A percentile compares a stretch with the other conserved stretches of the same genome.
Conservation (phyloP, 2,329 filamentous ascomycete species). For the Claviceps humidiphila region DNA sequence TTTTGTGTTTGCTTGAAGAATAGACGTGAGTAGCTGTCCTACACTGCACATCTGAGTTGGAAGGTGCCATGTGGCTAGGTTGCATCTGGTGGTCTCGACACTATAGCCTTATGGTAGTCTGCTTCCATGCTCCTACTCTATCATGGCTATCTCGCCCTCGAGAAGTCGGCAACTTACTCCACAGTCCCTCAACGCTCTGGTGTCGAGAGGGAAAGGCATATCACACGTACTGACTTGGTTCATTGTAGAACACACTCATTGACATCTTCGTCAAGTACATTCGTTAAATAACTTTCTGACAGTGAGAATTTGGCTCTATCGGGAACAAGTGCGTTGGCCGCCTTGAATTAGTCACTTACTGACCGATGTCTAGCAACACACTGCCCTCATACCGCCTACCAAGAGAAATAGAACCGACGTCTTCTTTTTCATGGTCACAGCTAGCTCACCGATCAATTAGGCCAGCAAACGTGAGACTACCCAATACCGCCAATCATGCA, state of each 20-base stretch:
- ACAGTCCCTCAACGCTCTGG: neutral
- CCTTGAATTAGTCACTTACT: neutral
- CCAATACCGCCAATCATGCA: conserved; percentile 29
- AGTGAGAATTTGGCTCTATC: conserved; percentile 14
- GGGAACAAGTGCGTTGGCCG: neutral
- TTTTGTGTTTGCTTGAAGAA: conserved; percentile 1
- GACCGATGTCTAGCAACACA: neutral
- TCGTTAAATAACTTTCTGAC: conserved; percentile 40
- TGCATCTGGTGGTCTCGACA: neutral
- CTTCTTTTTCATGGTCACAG: neutral
- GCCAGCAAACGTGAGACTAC: neutral
- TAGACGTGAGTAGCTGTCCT: conserved; percentile 9
- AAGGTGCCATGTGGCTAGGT: neutral
- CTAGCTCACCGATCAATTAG: neutral
- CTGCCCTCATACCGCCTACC: neutral
- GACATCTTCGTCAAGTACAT: conserved; percentile 44
- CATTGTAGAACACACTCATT: conserved; percentile 32
- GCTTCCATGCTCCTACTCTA: neutral
- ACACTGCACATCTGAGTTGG: neutral
- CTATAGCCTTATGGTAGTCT: neutral
- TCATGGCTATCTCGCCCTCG: neutral
- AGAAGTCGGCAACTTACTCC: neutral
- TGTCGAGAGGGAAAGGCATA: neutral
- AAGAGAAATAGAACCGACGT: neutral
- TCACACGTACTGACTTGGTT: conserved; percentile 7